A percentile compares a stretch with the other conserved stretches of the same genome.
Conservation (phyloP, 164 flowering plant genomes). For the Magnolia officinalis region DNA sequence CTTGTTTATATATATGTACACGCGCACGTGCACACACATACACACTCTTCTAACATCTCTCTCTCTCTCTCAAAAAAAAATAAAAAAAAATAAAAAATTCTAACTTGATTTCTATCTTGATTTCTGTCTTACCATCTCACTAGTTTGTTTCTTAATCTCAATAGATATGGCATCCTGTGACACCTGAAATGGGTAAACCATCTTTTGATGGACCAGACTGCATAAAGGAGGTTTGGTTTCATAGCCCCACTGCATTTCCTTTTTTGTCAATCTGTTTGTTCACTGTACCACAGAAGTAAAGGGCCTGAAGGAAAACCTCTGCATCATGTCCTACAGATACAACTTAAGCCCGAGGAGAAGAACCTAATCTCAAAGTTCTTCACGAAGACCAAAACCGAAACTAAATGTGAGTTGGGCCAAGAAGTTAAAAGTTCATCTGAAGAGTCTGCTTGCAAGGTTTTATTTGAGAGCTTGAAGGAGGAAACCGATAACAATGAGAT, state of each 20-base stretch:
- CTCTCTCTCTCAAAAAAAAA: background rate
- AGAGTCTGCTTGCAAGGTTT: conserved; percentile 11
- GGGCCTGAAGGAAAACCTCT: background rate
- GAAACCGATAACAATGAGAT: conserved; percentile 26
- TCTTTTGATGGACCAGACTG: conserved; percentile 89
- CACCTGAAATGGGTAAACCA: conserved; percentile 73
- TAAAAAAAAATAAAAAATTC: background rate
- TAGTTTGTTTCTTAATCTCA: background rate
- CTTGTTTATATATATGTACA: background rate
- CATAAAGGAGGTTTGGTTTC: conserved; percentile 58
- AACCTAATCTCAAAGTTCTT: conserved; percentile 63
- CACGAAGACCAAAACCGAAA: conserved; percentile 32
- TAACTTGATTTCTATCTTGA: conserved; percentile 2
- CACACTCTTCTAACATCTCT: background rate
- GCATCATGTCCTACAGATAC: conserved; percentile 34
- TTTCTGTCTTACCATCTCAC: background rate
- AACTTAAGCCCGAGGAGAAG: conserved; percentile 43
- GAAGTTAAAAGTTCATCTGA: conserved; percentile 15
- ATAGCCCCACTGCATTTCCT: background rate
- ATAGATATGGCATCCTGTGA: conserved; percentile 89
- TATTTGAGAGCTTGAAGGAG: conserved; percentile 21
- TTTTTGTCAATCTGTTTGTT: background rate
- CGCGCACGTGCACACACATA: too few relatives aligned
- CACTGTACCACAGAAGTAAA: too few relatives aligned
- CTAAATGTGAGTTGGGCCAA: conserved; percentile 17